These are phyloP conservation scores for Sistotremastrum niveocremeum DNA, from an alignment of 768 basidiomycete genomes.

Conservation along the genomic window DNA sequence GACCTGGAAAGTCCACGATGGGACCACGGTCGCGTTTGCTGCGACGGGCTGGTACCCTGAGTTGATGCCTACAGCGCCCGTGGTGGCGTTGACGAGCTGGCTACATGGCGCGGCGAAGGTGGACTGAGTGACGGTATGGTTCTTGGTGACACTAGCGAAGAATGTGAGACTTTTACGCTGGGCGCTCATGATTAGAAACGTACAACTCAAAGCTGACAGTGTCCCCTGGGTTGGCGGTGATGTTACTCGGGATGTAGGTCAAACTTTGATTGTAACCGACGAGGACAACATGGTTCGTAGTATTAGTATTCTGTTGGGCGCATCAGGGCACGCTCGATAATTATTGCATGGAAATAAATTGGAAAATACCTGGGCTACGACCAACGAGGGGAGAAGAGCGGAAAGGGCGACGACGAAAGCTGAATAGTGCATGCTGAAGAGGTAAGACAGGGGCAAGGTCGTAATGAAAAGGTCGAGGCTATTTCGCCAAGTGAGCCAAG, in stretches of 20 bases:
- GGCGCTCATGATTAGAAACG: no score
- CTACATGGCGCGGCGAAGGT: constrained; percentile 42
- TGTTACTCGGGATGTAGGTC: constrained; percentile 14
- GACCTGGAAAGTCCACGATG: constrained; percentile 27
- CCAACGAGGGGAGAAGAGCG: constrained; percentile 19
- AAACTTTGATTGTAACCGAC: neutral
- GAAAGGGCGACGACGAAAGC: constrained; percentile 25
- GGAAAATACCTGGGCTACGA: constrained; percentile 23
- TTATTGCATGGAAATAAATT: constrained; percentile 16
- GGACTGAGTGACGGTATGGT: constrained; percentile 47
- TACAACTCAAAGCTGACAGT: no score
- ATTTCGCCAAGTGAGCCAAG: neutral
- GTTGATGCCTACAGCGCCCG: constrained; percentile 26
- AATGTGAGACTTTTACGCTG: neutral
- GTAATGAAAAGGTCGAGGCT: constrained; percentile 1
- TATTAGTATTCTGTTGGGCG: neutral
- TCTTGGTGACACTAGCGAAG: neutral
- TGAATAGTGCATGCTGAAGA: constrained; percentile 38
- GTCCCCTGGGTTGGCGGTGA: constrained; percentile 28
- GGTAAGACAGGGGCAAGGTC: constrained; percentile 2
- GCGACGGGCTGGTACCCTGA: constrained; percentile 36
- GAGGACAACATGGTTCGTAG: neutral
- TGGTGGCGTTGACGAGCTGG: constrained; percentile 12
- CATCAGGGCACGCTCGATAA: neutral
- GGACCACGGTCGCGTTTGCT: constrained; percentile 20